Base-by-base conservation (phyloP, 108 stramenopile species). In the Cyclostephanos tholiformis region DNA sequence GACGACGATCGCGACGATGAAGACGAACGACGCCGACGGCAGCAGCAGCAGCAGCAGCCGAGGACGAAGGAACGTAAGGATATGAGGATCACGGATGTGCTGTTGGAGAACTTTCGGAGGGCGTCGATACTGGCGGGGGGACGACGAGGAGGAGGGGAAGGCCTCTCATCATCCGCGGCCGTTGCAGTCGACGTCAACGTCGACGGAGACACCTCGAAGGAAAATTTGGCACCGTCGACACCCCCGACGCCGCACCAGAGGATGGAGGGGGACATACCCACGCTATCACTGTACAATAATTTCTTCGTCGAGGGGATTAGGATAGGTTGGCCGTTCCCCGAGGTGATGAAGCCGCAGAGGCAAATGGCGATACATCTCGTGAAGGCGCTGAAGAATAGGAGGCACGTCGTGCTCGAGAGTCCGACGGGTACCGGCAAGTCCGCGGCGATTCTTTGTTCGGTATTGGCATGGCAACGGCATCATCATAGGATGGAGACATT, bases 341-440 rank as follows among this genome's bases (percentile, higher is more conserved):
- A 51, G 26, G 75, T 93, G 32, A 75, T 90, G 77, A 68, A 65
- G 19, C 91, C 91, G 2, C 91, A 93, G 62, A 71, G 89, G 25
- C 92, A 91, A 82, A 93, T 91, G 83, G 87, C 87, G 14, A 66
- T 91, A 2, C 92, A 91, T 67, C 61, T 93, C 36, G 71, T 93
- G 48, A 82, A 80, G 72, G 92, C 86, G 26, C 63, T 93, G 7
- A 89, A 91, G 56, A 80, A 82, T 48, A 65, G 60, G 39, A 58
- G 65, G 13, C 92, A 93, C 73, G 89, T 89, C 11, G 89, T 94
- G 2, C 53, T 94, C 35, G 90, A 94, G 82, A 76, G 72, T 58
- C 93, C 93, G 2, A 94, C 93, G 6, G 93, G 90, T 0, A 94
- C 93, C 23, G 93, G 93, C 7, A 94, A 94, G 68, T 82, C 82